Percentiles rank a stretch among this genome's conserved stretches.
These are phyloP conservation scores for Scenedesmus sp. DNA, from an alignment of 163 green algal genomes.

Conservation along the genomic window DNA sequence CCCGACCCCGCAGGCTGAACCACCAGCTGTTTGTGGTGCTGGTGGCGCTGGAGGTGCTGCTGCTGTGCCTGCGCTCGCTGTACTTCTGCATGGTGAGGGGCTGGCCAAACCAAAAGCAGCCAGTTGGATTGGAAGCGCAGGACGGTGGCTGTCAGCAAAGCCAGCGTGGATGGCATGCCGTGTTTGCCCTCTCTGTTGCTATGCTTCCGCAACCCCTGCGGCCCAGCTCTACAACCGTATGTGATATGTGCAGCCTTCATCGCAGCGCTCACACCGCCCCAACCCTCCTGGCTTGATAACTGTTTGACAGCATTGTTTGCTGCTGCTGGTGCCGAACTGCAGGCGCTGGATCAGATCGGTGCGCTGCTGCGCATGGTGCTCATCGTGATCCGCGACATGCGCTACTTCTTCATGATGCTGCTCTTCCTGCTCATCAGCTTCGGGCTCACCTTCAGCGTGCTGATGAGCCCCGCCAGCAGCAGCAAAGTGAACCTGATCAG, in stretches of 20 bases:
- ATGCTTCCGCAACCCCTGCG: too few relatives aligned
- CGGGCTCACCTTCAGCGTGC: slow-evolving; percentile 52
- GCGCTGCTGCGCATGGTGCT: slow-evolving; percentile 54
- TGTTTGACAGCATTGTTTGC: neutral
- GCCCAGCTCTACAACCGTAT: too few relatives aligned
- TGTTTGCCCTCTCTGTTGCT: too few relatives aligned
- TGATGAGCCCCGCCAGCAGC: slow-evolving; percentile 34
- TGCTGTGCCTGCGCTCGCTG: slow-evolving; percentile 45
- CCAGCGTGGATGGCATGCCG: too few relatives aligned
- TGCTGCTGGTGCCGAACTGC: neutral
- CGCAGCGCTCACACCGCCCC: neutral
- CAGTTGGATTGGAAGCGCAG: too few relatives aligned
- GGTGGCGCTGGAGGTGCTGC: slow-evolving; percentile 53
- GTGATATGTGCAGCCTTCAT: neutral
- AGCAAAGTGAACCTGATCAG: slow-evolving; percentile 3
- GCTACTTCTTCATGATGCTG: slow-evolving; percentile 53
- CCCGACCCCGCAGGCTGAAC: slow-evolving; percentile 12
- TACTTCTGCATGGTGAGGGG: slow-evolving; percentile 42
- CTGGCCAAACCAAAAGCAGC: neutral
- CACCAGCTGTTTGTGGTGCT: slow-evolving; percentile 48
- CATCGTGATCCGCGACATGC: slow-evolving; percentile 55
- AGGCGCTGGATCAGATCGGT: slow-evolving; percentile 42
- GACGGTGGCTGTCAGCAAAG: too few relatives aligned
- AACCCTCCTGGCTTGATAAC: neutral
- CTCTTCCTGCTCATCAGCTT: slow-evolving; percentile 47